phyloP scores from a whole-genome alignment of 2,329 filamentous ascomycete species.

The Xylariaceae sp. region DNA sequence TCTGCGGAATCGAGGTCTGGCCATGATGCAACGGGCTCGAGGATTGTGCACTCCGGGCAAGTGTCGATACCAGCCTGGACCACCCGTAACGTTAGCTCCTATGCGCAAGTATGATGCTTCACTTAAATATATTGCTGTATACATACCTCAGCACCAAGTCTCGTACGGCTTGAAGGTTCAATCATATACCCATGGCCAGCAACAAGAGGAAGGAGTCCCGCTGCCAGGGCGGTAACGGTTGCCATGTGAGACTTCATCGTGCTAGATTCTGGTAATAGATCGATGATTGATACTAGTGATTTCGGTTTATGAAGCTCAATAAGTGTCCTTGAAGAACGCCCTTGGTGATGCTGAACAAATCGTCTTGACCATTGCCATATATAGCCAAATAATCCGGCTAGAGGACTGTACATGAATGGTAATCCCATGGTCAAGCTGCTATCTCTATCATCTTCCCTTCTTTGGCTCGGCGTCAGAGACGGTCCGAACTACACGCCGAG shows the following conservation, averaged over 20 bases:
- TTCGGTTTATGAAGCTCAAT: not conserved
- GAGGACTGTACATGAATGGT: no score
- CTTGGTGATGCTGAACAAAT: no score
- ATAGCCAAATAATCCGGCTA: no score
- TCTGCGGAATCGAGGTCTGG: conserved; percentile 44
- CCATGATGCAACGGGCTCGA: conserved; percentile 51
- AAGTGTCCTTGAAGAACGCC: no score
- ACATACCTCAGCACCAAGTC: not conserved
- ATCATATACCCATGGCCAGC: not conserved
- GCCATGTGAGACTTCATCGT: not conserved
- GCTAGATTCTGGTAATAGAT: not conserved
- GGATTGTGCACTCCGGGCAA: conserved; percentile 54
- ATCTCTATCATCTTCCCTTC: not conserved
- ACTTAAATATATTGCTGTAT: not conserved
- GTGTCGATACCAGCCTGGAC: conserved; percentile 45
- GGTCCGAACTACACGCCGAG: not conserved
- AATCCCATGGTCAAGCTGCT: no score
- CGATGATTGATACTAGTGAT: not conserved
- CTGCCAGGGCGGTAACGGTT: not conserved
- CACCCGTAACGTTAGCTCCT: no score
- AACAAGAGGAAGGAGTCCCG: not conserved
- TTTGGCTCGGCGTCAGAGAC: not conserved
- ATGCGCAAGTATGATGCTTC: no score
- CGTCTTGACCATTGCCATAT: no score
- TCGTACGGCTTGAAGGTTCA: not conserved